phyloP scores from a whole-genome alignment of 371 early-diverging fungal species.

The Mortierella polycephala region DNA sequence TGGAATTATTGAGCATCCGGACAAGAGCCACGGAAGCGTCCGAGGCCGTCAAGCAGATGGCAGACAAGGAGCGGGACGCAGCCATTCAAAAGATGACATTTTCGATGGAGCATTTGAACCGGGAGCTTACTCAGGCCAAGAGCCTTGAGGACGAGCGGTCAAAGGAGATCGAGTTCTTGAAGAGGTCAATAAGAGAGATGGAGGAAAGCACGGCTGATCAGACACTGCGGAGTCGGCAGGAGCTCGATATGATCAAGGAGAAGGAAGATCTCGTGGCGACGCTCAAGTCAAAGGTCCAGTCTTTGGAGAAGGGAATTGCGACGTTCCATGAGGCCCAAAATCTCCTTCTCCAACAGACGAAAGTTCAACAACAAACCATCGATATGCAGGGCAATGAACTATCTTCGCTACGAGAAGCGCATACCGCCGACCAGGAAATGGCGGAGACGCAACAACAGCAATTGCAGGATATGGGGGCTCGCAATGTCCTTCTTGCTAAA shows the following conservation, averaged over 20 bases:
- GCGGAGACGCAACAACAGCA: too few species aligned
- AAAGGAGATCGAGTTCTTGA: conserved; percentile 30
- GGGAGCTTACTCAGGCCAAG: conserved; percentile 3
- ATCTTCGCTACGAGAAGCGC: too few species aligned
- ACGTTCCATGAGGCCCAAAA: neutral
- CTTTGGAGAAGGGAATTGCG: neutral
- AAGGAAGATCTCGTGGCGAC: conserved; percentile 2
- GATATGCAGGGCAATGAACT: neutral
- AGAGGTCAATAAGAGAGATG: neutral
- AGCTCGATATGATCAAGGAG: conserved; percentile 6
- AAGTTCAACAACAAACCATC: conserved; percentile 5
- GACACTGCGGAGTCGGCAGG: conserved; percentile 4
- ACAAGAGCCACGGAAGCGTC: conserved; percentile 12
- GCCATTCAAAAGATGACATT: neutral
- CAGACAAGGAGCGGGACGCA: conserved; percentile 25
- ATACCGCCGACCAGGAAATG: neutral
- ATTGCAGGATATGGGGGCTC: too few species aligned
- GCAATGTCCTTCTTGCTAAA: too few species aligned
- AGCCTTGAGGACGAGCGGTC: conserved; percentile 7
- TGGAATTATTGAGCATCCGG: conserved; percentile 17
- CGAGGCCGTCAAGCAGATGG: conserved; percentile 15
- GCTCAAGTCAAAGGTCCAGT: conserved; percentile 1
- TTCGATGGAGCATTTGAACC: conserved; percentile 12
- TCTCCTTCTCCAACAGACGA: neutral
- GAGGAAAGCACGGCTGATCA: conserved; percentile 13